These are phyloP conservation scores for Syzygium jambos DNA, from an alignment of 345 rosid species.

Conservation along the genomic window DNA sequence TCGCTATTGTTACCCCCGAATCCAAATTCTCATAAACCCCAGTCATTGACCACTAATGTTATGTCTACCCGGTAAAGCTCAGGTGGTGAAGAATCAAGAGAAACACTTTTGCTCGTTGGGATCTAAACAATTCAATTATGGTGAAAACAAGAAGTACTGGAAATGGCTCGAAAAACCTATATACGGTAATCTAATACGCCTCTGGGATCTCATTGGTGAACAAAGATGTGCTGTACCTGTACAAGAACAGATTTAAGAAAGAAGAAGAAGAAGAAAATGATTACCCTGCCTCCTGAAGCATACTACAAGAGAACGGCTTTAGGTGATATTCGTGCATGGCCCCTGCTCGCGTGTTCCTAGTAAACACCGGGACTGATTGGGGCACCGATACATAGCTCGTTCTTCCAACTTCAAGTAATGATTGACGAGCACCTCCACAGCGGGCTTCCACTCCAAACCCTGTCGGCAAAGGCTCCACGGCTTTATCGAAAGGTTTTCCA, in stretches of 20 bases:
- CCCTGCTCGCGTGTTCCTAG: no score
- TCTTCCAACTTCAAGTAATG: not conserved
- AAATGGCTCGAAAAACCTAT: not conserved
- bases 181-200: not conserved
- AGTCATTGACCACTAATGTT: not conserved
- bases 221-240: not conserved
- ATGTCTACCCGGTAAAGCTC: not conserved
- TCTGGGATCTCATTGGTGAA: not conserved
- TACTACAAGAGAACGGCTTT: not conserved
- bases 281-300: not conserved
- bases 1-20: not conserved
- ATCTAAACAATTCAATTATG: not conserved
- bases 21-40: not conserved
- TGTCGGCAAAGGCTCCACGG: not conserved
- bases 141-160: not conserved
- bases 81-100: not conserved
- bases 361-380: not conserved
- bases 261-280: not conserved
- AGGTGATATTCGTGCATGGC: slow-evolving; percentile 12
- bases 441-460: not conserved
- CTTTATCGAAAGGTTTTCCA: not conserved
- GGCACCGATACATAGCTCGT: not conserved
- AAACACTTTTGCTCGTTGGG: not conserved
- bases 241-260: not conserved
- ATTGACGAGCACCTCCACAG: not conserved